Base-by-base conservation (phyloP, 306 rosid species). In the Crataegus laevigata region DNA sequence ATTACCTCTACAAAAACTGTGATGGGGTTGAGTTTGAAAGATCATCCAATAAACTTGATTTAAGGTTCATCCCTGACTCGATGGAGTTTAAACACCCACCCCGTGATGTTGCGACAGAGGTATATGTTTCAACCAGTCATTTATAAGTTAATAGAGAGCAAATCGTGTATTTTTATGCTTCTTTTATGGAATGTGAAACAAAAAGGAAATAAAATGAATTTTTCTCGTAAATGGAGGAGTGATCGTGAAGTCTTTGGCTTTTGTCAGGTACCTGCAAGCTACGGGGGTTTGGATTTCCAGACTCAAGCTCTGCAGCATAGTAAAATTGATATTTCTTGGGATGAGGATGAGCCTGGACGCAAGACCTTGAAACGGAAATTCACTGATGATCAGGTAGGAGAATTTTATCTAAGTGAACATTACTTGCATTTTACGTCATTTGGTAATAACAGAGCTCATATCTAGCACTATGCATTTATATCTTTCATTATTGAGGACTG, bases 61-160 rank as follows among this genome's bases (percentile, higher is more conserved):
- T 94, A 80, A 90, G 99, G 83, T 94, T 94, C 80, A 92, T 94
- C 83, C 99, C 96, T 0, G 96, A 94, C 69, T 80, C 90, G 8
- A 86, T 92, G 97, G 87, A 90, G 77, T 80, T 90, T 61, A 83
- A 90, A 55, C 89, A 89, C 73, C 84, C 91, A 32, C 96, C 99
- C 19, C 84, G 77, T 57, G 96, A 90, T 66, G 73, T 83, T 82
- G 99, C 96, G 32, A 79, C 89, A 1, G 92, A 90, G 97, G 99
- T 94, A 85, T 76, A 70, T 71, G 7, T 66, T 52, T 36, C 40
- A 19, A 73, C 24, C 55, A 12, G 45, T 68, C 73, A 15, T 17
- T 30, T 11, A 34, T 34, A 45, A 21, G 61, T 32, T 72, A 38
- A 11, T 64, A 62, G 29, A 29, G 38, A 50, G 36, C 11, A 13